Percentiles rank a stretch among this genome's conserved stretches.
Evolutionary conservation across 2,329 filamentous ascomycete species (phyloP).

Genomic region (Curvularia lunata): DNA sequence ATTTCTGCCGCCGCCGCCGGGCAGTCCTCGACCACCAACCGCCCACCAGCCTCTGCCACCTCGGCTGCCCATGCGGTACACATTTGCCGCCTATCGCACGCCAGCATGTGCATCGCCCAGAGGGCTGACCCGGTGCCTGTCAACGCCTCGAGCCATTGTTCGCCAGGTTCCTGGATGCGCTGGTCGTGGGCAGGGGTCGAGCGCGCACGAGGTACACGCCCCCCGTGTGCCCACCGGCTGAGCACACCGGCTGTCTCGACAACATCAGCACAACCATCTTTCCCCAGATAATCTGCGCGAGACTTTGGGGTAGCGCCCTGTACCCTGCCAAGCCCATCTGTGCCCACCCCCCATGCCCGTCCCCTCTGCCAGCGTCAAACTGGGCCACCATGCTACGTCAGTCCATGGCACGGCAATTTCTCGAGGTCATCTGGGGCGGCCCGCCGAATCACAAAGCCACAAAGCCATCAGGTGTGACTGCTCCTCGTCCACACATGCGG

Average conservation of each 20-base stretch:
- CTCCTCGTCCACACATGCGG: constrained; percentile 33
- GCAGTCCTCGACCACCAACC: constrained; percentile 15
- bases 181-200: constrained; percentile 24
- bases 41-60: constrained; percentile 3
- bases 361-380: constrained; percentile 18
- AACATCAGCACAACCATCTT: constrained; percentile 25
- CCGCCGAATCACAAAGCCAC: constrained; percentile 44
- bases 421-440: constrained; percentile 45
- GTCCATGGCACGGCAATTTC: constrained; percentile 35
- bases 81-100: constrained; percentile 21
- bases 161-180: constrained; percentile 32
- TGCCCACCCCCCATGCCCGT: constrained; percentile 19
- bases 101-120: constrained; percentile 8
- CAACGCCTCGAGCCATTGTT: constrained; percentile 33
- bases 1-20: constrained; percentile 34
- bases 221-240: constrained; percentile 19
- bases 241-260: constrained; percentile 13
- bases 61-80: constrained; percentile 15
- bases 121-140: constrained; percentile 16
- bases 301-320: constrained; percentile 24
- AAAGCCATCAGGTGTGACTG: constrained; percentile 48
- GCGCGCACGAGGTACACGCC: constrained; percentile 33
- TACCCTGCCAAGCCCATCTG: constrained; percentile 26
- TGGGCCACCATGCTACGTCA: constrained; percentile 36
- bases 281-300: constrained; percentile 29